Evolutionary conservation across 352 stramenopile species (phyloP).

Genomic region (Pythium guiyangense): DNA sequence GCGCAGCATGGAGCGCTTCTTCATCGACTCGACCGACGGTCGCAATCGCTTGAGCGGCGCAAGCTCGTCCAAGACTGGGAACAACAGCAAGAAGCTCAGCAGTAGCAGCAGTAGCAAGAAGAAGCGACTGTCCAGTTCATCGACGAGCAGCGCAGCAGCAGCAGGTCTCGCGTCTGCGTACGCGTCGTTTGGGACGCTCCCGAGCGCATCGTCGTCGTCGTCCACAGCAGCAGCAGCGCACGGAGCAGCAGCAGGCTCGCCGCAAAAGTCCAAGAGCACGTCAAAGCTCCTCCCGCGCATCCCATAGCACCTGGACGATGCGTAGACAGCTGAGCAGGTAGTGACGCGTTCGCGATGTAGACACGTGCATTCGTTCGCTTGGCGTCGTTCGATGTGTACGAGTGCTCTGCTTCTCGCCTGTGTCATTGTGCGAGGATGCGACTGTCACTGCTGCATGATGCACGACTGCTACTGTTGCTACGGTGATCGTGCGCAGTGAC

Average conservation of each 20-base stretch:
- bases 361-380: background rate
- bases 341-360: background rate
- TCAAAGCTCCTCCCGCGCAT: conserved; percentile 35
- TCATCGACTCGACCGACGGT: conserved; percentile 15
- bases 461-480: background rate
- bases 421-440: background rate
- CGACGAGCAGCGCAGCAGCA: background rate
- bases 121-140: conserved; percentile 5
- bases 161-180: conserved; percentile 12
- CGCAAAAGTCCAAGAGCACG: conserved; percentile 28
- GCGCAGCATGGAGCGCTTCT: conserved; percentile 26
- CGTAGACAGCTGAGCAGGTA: background rate
- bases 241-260: background rate
- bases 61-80: conserved; percentile 7
- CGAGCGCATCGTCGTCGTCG: conserved; percentile 11
- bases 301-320: background rate
- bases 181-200: conserved; percentile 7
- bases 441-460: background rate
- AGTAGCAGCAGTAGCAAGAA: conserved; percentile 27
- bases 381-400: no score
- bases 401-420: no score
- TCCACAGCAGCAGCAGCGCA: background rate
- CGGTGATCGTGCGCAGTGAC: background rate
- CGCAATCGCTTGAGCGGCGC: conserved; percentile 5
- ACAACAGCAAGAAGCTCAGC: conserved; percentile 26